Conservation (phyloP, 371 early-diverging fungal species). For the Capniomyces stellatus region DNA sequence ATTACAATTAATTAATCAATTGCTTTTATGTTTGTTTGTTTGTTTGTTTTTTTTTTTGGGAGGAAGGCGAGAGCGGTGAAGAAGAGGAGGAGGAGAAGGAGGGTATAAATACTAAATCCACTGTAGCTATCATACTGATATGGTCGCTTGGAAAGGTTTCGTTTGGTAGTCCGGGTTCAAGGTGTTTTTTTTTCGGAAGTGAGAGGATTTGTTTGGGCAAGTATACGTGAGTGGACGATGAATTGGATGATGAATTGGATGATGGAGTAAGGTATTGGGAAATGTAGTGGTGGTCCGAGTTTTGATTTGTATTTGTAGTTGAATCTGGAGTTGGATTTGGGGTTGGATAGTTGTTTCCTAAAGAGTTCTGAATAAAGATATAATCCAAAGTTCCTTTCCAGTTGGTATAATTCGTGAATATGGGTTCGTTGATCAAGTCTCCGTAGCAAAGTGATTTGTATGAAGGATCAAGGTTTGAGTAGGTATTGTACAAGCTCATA, state of each 20-base stretch:
- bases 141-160: slow-evolving; percentile 30
- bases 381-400: slow-evolving; percentile 42
- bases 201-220: slow-evolving; percentile 15
- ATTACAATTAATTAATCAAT: too few species aligned
- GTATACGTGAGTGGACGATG: too few species aligned
- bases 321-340: neutral
- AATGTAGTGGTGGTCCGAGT: neutral
- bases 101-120: too few species aligned
- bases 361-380: slow-evolving; percentile 11
- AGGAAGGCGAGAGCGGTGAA: too few species aligned
- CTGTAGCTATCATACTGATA: slow-evolving; percentile 22
- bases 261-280: too few species aligned
- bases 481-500: slow-evolving; percentile 15
- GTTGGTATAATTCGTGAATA: slow-evolving; percentile 26
- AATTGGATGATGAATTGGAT: too few species aligned
- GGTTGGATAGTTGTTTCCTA: too few species aligned
- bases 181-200: slow-evolving; percentile 14
- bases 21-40: too few species aligned
- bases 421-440: slow-evolving; percentile 29
- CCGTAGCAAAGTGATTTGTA: slow-evolving; percentile 11
- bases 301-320: neutral
- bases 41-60: too few species aligned
- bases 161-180: slow-evolving; percentile 35
- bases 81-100: too few species aligned
- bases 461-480: slow-evolving; percentile 13